Evolutionary conservation across 306 rosid species (phyloP).

Genomic region (Sophora flavescens): DNA sequence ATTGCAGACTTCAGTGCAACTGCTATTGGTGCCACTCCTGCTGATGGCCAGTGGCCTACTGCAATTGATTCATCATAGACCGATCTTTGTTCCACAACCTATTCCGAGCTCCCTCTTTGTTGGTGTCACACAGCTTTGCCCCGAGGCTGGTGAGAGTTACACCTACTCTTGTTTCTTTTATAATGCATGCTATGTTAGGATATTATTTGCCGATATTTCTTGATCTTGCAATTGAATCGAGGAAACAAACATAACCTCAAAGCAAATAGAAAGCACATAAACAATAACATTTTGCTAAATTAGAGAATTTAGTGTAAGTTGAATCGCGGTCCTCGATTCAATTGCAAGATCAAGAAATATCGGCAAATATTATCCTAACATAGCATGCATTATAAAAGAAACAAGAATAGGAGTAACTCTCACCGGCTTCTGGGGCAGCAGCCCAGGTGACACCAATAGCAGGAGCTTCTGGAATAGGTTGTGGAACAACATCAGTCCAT

Average conservation of each 20-base stretch:
- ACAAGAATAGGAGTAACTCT: neutral
- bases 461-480: slow-evolving; percentile 52
- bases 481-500: slow-evolving; percentile 50
- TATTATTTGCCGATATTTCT: neutral
- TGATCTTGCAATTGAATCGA: neutral
- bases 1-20: slow-evolving; percentile 58
- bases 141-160: slow-evolving; percentile 51
- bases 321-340: neutral
- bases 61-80: slow-evolving; percentile 47
- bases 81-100: slow-evolving; percentile 53
- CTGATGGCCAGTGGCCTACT: slow-evolving; percentile 55
- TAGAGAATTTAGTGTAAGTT: neutral
- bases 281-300: neutral
- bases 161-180: neutral
- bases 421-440: slow-evolving; percentile 50
- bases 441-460: slow-evolving; percentile 48
- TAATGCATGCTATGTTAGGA: neutral
- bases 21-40: slow-evolving; percentile 35
- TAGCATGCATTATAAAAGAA: neutral
- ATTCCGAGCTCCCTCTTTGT: slow-evolving; percentile 49
- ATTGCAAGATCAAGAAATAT: neutral
- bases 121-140: slow-evolving; percentile 36
- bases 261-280: neutral
- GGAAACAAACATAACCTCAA: neutral
- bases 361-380: neutral